These are phyloP conservation scores for Penicillium sp. DNA, from an alignment of 2,329 filamentous ascomycete genomes.

Conservation along the genomic window DNA sequence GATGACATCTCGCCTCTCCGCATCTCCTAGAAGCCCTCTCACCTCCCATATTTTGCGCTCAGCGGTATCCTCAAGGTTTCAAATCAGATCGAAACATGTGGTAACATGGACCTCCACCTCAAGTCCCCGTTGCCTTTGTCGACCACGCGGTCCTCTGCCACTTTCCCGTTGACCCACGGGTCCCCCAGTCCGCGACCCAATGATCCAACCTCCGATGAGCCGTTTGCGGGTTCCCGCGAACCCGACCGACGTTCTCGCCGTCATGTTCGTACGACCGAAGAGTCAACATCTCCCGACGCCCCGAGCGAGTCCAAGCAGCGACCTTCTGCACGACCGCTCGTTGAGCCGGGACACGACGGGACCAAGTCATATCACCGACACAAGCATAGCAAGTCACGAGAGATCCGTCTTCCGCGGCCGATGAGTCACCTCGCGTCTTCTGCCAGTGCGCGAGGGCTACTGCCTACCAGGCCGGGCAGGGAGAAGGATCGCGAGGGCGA, in stretches of 20 bases:
- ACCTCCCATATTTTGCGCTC: not conserved
- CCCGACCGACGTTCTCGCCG: slow-evolving; percentile 11
- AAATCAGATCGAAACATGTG: not conserved
- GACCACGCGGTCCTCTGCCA: slow-evolving; percentile 18
- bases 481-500: slow-evolving; percentile 34
- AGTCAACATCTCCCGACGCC: slow-evolving; percentile 2
- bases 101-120: slow-evolving; percentile 16
- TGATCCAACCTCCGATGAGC: slow-evolving; percentile 17
- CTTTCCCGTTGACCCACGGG: slow-evolving; percentile 26
- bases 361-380: slow-evolving; percentile 23
- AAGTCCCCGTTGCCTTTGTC: slow-evolving; percentile 14
- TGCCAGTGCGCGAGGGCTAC: slow-evolving; percentile 28
- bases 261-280: not conserved
- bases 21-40: not conserved
- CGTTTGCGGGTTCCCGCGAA: slow-evolving; percentile 16
- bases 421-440: slow-evolving; percentile 36
- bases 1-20: not conserved
- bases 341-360: slow-evolving; percentile 15
- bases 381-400: slow-evolving; percentile 32
- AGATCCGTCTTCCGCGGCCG: slow-evolving; percentile 30
- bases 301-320: not conserved
- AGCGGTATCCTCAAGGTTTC: not conserved
- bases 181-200: slow-evolving; percentile 19
- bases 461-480: slow-evolving; percentile 32
- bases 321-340: slow-evolving; percentile 7